These are phyloP conservation scores for Leishmania guyanensis DNA, from an alignment of 208 protist genomes.

Conservation along the genomic window DNA sequence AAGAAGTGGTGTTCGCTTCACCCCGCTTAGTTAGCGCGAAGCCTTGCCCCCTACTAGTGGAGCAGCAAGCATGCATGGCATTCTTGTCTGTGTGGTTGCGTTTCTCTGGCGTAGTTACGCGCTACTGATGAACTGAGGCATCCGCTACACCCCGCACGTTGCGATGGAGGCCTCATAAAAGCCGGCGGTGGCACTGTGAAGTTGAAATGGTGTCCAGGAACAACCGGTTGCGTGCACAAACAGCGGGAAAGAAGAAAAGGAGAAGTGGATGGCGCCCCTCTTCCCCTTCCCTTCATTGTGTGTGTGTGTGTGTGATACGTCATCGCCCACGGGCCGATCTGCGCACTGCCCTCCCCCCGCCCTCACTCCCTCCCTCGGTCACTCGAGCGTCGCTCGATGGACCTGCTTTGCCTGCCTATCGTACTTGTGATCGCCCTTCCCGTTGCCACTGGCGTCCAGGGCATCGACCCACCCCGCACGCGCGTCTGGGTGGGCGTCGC, in stretches of 20 bases:
- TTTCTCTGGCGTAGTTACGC: neutral
- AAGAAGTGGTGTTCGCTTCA: neutral
- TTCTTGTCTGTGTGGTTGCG: neutral
- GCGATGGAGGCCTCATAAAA: no score
- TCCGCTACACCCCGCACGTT: neutral
- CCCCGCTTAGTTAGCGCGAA: neutral
- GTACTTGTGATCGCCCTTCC: slow-evolving; percentile 80
- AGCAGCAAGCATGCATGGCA: neutral
- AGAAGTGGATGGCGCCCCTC: neutral
- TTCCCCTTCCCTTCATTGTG: neutral
- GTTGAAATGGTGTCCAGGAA: neutral
- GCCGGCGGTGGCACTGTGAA: neutral
- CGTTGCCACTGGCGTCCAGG: slow-evolving; percentile 68
- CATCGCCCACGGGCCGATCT: no score
- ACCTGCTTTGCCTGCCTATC: slow-evolving; percentile 53
- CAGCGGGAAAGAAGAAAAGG: neutral
- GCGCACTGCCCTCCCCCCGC: no score
- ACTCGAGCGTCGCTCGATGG: slow-evolving; percentile 42
- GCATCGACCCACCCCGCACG: slow-evolving; percentile 82
- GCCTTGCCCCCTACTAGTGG: neutral
- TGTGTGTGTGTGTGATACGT: neutral
- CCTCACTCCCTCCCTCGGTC: neutral
- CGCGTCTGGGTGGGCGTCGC: slow-evolving; percentile 80
- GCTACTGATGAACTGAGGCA: neutral
- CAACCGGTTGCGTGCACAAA: neutral